Conservation (phyloP, 2,329 filamentous ascomycete genomes). For the Pseudomassariella vexata region DNA sequence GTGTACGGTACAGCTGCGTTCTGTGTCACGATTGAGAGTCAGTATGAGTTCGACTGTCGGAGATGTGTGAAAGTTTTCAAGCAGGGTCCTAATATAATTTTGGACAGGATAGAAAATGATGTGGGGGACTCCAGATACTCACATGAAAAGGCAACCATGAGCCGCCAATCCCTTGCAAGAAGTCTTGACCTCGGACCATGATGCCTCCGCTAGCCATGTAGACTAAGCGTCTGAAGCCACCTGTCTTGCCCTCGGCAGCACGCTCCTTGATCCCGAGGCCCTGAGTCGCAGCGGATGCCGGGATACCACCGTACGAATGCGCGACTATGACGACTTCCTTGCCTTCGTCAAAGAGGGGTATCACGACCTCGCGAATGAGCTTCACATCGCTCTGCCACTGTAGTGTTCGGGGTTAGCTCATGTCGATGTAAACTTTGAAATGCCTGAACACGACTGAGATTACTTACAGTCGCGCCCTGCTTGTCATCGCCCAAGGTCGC, state of each 20-base stretch:
- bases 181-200: neutral
- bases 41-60: too few relatives aligned
- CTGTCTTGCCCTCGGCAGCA: neutral
- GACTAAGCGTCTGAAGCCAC: conserved; percentile 1
- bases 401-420: too few relatives aligned
- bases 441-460: too few relatives aligned
- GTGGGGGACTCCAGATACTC: too few relatives aligned
- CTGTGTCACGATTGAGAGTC: neutral
- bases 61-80: too few relatives aligned
- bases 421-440: too few relatives aligned
- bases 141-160: too few relatives aligned
- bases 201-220: conserved; percentile 1
- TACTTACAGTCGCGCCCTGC: neutral
- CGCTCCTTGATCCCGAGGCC: neutral
- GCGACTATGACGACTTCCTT: conserved; percentile 10
- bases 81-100: too few relatives aligned
- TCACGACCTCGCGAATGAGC: conserved; percentile 7
- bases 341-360: conserved; percentile 11
- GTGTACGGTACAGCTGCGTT: conserved; percentile 2
- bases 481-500: conserved; percentile 3
- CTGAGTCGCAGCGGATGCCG: conserved; percentile 7
- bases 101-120: too few relatives aligned
- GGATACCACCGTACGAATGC: conserved; percentile 16
- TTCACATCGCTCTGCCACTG: conserved; percentile 10
- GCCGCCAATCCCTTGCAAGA: conserved; percentile 1